These are phyloP conservation scores for Aureobasidium mangrovei DNA, from an alignment of 2,329 filamentous ascomycete genomes.

Conservation along the genomic window DNA sequence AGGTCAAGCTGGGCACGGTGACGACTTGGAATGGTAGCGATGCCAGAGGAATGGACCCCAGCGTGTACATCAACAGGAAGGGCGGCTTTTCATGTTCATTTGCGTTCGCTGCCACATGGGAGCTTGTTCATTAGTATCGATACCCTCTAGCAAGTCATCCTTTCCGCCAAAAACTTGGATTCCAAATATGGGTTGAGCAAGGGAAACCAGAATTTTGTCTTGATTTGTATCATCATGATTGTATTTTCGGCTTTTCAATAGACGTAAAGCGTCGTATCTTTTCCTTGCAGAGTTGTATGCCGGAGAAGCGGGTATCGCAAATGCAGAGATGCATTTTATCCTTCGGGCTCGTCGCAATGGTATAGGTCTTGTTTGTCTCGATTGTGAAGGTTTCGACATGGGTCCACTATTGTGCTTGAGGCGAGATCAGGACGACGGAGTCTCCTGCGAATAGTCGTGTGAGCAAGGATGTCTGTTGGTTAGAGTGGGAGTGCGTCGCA, in stretches of 20 bases:
- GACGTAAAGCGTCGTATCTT: not conserved
- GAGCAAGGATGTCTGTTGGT: not conserved
- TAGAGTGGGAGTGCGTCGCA: slow-evolving; percentile 24
- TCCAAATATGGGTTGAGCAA: not conserved
- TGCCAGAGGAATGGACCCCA: slow-evolving; percentile 43
- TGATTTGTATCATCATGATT: slow-evolving; percentile 3
- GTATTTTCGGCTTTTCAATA: not conserved
- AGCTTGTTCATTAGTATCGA: slow-evolving; percentile 33
- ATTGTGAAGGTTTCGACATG: not conserved
- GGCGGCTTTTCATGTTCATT: slow-evolving; percentile 24
- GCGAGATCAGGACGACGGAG: slow-evolving; percentile 43
- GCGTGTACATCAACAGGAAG: not conserved
- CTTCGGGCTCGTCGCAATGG: too few relatives aligned
- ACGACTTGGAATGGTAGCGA: slow-evolving; percentile 43
- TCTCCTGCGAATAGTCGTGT: slow-evolving; percentile 30
- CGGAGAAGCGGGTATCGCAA: not conserved
- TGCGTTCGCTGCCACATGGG: slow-evolving; percentile 47
- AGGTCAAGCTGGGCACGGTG: slow-evolving; percentile 56
- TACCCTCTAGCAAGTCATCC: not conserved
- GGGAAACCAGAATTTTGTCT: slow-evolving; percentile 12
- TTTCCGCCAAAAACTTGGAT: too few relatives aligned
- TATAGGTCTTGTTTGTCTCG: too few relatives aligned
- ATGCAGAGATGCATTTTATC: too few relatives aligned
- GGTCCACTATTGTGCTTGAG: slow-evolving; percentile 23
- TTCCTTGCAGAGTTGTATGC: not conserved